phyloP scores from a whole-genome alignment of 352 stramenopile species.

The Globisporangium heterothallicum region DNA sequence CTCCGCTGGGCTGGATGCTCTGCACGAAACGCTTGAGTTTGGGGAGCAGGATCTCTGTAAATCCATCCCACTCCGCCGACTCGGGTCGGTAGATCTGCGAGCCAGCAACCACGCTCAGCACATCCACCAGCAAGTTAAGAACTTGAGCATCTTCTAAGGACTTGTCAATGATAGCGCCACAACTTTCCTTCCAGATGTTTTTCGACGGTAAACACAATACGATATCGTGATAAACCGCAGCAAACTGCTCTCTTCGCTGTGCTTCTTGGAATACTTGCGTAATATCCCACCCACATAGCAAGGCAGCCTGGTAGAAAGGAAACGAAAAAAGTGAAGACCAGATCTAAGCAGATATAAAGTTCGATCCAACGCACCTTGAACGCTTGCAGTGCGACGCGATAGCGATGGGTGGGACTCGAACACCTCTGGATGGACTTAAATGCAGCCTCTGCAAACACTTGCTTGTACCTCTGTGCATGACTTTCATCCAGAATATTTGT shows the following conservation, averaged over 20 bases:
- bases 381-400: slow-evolving; percentile 9
- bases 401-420: slow-evolving; percentile 2
- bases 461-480: not conserved
- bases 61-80: slow-evolving; percentile 40
- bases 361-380: slow-evolving; percentile 32
- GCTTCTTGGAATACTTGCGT: slow-evolving; percentile 30
- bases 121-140: slow-evolving; percentile 29
- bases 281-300: slow-evolving; percentile 44
- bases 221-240: slow-evolving; percentile 39
- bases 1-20: slow-evolving; percentile 13
- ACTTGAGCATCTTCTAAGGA: slow-evolving; percentile 27
- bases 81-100: slow-evolving; percentile 26
- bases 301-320: slow-evolving; percentile 24
- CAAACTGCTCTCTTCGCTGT: slow-evolving; percentile 22
- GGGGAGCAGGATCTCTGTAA: slow-evolving; percentile 36
- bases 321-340: slow-evolving; percentile 14
- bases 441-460: slow-evolving; percentile 10
- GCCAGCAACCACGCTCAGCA: slow-evolving; percentile 29
- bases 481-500: slow-evolving; percentile 1
- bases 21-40: slow-evolving; percentile 42
- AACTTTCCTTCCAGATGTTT: slow-evolving; percentile 36
- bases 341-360: not conserved
- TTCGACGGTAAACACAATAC: slow-evolving; percentile 32
- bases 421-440: slow-evolving; percentile 6
- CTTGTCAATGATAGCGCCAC: slow-evolving; percentile 20